A percentile compares a stretch with the other conserved stretches of the same genome.
Conservation (phyloP, 2,329 filamentous ascomycete genomes). For the Zopfia rhizophila region DNA sequence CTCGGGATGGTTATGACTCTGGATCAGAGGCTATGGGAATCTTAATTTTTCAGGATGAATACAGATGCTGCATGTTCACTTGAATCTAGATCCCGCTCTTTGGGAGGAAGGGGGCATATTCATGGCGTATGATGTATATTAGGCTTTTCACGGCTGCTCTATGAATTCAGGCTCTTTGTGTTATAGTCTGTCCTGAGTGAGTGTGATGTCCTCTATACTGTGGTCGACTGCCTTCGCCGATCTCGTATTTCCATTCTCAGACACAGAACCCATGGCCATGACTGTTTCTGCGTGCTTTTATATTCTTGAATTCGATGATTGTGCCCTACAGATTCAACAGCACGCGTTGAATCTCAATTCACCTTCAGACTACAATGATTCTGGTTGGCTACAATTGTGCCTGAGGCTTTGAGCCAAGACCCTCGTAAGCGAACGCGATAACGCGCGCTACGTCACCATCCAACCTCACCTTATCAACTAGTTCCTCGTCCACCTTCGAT, state of each 20-base stretch:
- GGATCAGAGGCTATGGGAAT: slow-evolving; percentile 51
- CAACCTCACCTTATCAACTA: slow-evolving; percentile 31
- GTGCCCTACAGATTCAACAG: too few species aligned
- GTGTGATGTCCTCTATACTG: too few species aligned
- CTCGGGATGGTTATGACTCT: slow-evolving; percentile 51
- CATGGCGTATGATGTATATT: slow-evolving; percentile 53
- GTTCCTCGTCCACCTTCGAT: slow-evolving; percentile 28
- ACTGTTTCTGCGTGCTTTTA: too few species aligned
- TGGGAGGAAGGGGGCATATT: slow-evolving; percentile 53
- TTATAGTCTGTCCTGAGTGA: too few species aligned
- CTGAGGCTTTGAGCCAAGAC: slow-evolving; percentile 16
- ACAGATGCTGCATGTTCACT: slow-evolving; percentile 41
- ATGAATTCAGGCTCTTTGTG: slow-evolving; percentile 42
- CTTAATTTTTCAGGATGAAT: slow-evolving; percentile 34
- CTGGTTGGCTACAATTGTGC: slow-evolving; percentile 2
- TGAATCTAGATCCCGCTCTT: slow-evolving; percentile 44
- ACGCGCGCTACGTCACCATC: slow-evolving; percentile 37
- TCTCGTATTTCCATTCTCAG: too few species aligned
- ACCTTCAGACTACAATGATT: too few species aligned
- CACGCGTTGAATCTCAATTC: too few species aligned
- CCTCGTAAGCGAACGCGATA: slow-evolving; percentile 22
- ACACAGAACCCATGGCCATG: too few species aligned
- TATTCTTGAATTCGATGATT: too few species aligned
- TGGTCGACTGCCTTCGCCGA: too few species aligned
- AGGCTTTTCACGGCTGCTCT: slow-evolving; percentile 47